Percentiles rank a stretch among this genome's conserved stretches.
Conservation (phyloP, 2,329 filamentous ascomycete genomes). For the Hymenoscyphus fructigenus region DNA sequence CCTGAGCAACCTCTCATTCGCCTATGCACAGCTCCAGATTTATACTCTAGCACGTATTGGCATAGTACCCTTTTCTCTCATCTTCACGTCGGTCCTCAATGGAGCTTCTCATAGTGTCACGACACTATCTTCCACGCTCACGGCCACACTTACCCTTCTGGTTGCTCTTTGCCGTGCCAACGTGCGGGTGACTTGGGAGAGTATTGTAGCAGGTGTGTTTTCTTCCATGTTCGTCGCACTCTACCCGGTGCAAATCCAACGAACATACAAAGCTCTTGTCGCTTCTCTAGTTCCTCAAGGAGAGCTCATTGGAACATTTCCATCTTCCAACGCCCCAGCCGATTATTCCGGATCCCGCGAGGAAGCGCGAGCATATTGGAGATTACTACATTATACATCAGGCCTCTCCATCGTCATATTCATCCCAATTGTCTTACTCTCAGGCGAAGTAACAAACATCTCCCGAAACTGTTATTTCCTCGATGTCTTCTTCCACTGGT, state of each 20-base stretch:
- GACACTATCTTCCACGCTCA: conserved; percentile 50
- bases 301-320: conserved; percentile 43
- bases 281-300: conserved; percentile 43
- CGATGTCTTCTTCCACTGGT: conserved; percentile 55
- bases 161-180: conserved; percentile 47
- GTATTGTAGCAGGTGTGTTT: conserved; percentile 51
- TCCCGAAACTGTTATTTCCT: conserved; percentile 53
- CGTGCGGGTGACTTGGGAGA: conserved; percentile 51
- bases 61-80: conserved; percentile 48
- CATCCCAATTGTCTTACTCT: conserved; percentile 48
- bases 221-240: conserved; percentile 51
- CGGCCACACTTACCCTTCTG: conserved; percentile 50
- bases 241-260: conserved; percentile 50
- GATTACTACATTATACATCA: conserved; percentile 52
- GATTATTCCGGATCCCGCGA: conserved; percentile 40
- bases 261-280: conserved; percentile 49
- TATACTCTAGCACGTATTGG: conserved; percentile 53
- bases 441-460: conserved; percentile 49
- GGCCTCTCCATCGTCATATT: conserved; percentile 49
- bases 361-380: conserved; percentile 51
- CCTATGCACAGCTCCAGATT: conserved; percentile 51
- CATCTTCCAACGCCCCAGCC: conserved; percentile 21
- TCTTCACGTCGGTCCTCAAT: conserved; percentile 47
- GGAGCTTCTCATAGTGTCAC: conserved; percentile 47
- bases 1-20: conserved; percentile 54